Evolutionary conservation across 352 stramenopile genomes (phyloP), one percentile per base, ranked within the genome.

Genomic region (Globisporangium sylvaticum): DNA sequence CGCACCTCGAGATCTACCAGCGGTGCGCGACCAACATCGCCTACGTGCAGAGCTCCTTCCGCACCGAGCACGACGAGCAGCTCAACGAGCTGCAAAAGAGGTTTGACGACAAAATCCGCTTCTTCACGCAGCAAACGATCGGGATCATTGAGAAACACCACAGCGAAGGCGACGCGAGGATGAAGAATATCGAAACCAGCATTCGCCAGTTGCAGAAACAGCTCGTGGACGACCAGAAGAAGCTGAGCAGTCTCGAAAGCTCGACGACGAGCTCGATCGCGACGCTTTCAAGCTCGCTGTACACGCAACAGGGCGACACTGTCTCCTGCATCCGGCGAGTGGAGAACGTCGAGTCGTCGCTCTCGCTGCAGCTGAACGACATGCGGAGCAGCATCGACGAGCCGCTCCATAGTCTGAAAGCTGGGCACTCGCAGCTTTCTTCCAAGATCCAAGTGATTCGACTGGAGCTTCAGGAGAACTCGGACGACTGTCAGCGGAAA

Each of bases 361-460:
- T 72, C 10, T 46, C 72, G 18, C 31, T 76, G 24, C 68, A 81
- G 54, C 37, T 77, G 9, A 60, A 71, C 39, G 68, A 73, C 39
- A 34, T 77, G 15, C 68, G 58, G 7, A 42, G 42, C 12, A 32
- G 48, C 39, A 52, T 53, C 2, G 61, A 72, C 5, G 73, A 84
- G 2, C 68, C 77, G 14, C 14, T 85, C 3, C 42, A 72, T 18
- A 57, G 48, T 6, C 39, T 84, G n/a, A 66, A 70, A 2, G 68
- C 70, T 2, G 50, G 55, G 0, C 59, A 87, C 6, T 59, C 66
- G 18, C 79, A 87, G 27, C 62, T 84, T 37, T 68, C 75, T 2
- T 48, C 75, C 27, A 85, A 83, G 52, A 54, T 87, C 10, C 77
- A 85, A 55, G 69, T 87, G 34, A n/a, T 80, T 10, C 67, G 75